These are phyloP conservation scores for Ceratobasidium sp. DNA, from an alignment of 1,284 basidiomycete genomes.

Conservation along the genomic window DNA sequence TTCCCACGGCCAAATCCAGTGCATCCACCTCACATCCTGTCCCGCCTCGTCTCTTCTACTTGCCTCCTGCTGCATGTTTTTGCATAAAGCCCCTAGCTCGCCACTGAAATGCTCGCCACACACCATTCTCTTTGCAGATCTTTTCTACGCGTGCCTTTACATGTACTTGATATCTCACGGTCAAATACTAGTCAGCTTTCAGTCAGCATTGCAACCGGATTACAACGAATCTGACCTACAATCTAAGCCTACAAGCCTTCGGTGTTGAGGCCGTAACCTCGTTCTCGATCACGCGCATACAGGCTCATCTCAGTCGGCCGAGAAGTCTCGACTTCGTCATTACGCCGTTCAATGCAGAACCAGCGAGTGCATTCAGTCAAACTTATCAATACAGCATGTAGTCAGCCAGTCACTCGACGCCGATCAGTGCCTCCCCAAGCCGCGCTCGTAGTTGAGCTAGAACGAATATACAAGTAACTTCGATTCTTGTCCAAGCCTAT, in stretches of 20 bases:
- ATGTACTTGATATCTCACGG: not conserved
- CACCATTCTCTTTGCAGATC: not conserved
- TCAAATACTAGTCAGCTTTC: not conserved
- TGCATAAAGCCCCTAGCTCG: not conserved
- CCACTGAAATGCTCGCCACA: no score
- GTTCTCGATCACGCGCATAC: conserved; percentile 33
- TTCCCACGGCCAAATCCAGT: conserved; percentile 22
- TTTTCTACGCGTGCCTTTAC: not conserved
- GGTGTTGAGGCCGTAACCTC: not conserved
- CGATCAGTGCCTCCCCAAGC: no score
- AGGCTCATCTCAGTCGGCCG: conserved; percentile 35
- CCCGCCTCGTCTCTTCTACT: conserved; percentile 22
- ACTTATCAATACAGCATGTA: no score
- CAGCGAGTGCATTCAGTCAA: no score
- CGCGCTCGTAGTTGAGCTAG: no score
- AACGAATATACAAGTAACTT: conserved; percentile 22
- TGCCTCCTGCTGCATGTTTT: not conserved
- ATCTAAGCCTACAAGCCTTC: no score
- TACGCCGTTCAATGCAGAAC: no score
- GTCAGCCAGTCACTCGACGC: no score
- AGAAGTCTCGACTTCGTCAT: conserved; percentile 10
- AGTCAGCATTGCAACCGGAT: no score
- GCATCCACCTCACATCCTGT: conserved; percentile 21
- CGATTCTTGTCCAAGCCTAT: conserved; percentile 17
- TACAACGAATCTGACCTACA: no score